Evolutionary conservation across 2,329 filamentous ascomycete species (phyloP), one percentile per base, ranked within the genome.

Genomic region (Epicoccum nigrum): DNA sequence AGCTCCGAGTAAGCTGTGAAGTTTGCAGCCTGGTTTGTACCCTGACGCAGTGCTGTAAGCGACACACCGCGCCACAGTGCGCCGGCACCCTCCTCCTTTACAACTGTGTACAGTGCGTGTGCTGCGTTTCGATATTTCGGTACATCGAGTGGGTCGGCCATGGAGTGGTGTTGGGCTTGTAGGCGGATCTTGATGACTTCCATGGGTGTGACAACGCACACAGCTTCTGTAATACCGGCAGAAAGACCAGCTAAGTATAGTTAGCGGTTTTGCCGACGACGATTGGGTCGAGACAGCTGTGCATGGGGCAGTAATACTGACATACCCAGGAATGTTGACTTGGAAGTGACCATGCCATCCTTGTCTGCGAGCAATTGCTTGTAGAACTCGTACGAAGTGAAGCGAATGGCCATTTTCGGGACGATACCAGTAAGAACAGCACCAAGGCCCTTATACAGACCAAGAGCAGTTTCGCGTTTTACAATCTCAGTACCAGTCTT

Each of bases 401-500:
- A 99, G 31, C 94, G 90, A 73, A 97, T 99, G 55, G 94, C 94
- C 94, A 99, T 99, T 78, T 99, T 99, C 47, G 94, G 94, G 17
- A 99, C 86, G 74, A 99, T 99, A 62, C 94, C 94, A 19, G 92
- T 97, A 52, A 97, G 75, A 33, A 99, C 94, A 47, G 94, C 94
- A 56, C 94, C 94, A n/a, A 99, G 84, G 62, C 94, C 94, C 80
- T 99, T 99, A 83, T 99, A 99, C 51, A 99, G 80, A 58, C 89
- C 94, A 28, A 99, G 80, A 1, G 92, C 90, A 12, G 94, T 97
- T 79, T 99, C 94, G 68, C 89, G 87, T 71, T 85, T 84, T 46
- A 96, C 86, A 66, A 99, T 97, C 64, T 95, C 89, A 56, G 82
- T 76, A 56, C 94, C 94, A 1, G 94, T 99, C 48, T 81, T 81